phyloP scores from a whole-genome alignment of 345 rosid species.

The Salix arbutifolia region DNA sequence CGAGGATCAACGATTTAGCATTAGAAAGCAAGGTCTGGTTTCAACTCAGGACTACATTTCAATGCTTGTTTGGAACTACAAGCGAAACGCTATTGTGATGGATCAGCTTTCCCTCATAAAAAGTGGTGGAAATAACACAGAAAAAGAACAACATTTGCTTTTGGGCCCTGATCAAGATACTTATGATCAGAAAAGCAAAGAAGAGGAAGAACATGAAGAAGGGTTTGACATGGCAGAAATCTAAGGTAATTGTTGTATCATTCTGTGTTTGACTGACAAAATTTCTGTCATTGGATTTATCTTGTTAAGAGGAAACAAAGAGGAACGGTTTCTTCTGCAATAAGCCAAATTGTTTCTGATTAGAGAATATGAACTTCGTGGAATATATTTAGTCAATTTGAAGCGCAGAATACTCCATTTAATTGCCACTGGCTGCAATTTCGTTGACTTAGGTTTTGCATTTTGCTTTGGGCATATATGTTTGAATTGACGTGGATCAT shows the following conservation, averaged over 20 bases:
- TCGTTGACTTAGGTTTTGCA: neutral
- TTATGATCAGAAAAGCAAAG: conserved; percentile 5
- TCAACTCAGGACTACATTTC: conserved; percentile 87
- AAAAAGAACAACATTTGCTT: conserved; percentile 22
- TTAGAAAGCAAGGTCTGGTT: conserved; percentile 73
- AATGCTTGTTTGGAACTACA: conserved; percentile 98
- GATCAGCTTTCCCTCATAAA: conserved; percentile 58
- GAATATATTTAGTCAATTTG: neutral
- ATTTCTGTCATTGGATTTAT: neutral
- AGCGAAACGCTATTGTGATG: conserved; percentile 64
- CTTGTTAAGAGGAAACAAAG: neutral
- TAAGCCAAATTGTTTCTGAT: neutral
- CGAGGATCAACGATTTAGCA: conserved; percentile 64
- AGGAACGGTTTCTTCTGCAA: neutral
- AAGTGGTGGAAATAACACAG: conserved; percentile 13
- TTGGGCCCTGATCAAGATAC: neutral
- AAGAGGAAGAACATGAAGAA: conserved; percentile 15
- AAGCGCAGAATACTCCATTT: neutral
- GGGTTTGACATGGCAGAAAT: conserved; percentile 17
- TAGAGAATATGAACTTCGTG: neutral
- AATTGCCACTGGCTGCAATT: neutral
- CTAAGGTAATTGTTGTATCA: conserved; percentile 7
- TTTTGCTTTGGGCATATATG: neutral
- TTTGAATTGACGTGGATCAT: neutral
- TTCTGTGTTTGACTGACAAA: neutral